Evolutionary conservation across 768 basidiomycete species (phyloP).

Genomic region (Lentinus tigrinus): DNA sequence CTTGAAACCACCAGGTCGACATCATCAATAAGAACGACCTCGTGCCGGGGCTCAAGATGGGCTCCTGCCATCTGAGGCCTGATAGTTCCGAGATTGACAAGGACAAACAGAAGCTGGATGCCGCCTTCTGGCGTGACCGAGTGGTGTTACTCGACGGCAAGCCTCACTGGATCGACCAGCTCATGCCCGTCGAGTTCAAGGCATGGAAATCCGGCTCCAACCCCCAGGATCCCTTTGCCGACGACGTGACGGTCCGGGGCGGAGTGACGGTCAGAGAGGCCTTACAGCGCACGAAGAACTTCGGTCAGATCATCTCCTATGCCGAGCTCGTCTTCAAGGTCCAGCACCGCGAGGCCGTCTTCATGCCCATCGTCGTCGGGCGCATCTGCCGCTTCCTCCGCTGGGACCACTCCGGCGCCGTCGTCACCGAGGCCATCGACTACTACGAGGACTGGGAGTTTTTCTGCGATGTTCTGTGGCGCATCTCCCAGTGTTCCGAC

Average conservation of each 20-base stretch:
- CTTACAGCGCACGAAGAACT: not conserved
- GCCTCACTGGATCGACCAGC: conserved; percentile 9
- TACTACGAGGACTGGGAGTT: conserved; percentile 1
- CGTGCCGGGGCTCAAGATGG: not conserved
- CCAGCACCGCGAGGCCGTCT: conserved; percentile 6
- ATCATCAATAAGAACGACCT: not conserved
- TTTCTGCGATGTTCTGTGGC: conserved; percentile 8
- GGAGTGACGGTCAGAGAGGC: not conserved
- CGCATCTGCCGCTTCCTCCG: not conserved
- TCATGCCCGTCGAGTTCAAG: conserved; percentile 10
- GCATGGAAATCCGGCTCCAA: not conserved
- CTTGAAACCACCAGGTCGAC: not conserved
- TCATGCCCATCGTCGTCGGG: conserved; percentile 7
- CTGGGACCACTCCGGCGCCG: conserved; percentile 12
- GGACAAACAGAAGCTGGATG: not conserved
- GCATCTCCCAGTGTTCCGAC: not conserved
- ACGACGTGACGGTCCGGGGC: not conserved
- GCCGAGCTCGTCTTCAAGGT: not conserved
- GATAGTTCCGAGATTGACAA: not conserved
- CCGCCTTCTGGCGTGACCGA: not conserved
- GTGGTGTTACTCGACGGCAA: not conserved
- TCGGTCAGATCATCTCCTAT: not conserved
- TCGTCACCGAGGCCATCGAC: conserved; percentile 5
- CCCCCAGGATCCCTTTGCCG: conserved; percentile 1
- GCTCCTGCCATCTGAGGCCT: not conserved